These are phyloP conservation scores for Tuber microsphaerosporum DNA, from an alignment of 495 filamentous ascomycete genomes.

Conservation along the genomic window DNA sequence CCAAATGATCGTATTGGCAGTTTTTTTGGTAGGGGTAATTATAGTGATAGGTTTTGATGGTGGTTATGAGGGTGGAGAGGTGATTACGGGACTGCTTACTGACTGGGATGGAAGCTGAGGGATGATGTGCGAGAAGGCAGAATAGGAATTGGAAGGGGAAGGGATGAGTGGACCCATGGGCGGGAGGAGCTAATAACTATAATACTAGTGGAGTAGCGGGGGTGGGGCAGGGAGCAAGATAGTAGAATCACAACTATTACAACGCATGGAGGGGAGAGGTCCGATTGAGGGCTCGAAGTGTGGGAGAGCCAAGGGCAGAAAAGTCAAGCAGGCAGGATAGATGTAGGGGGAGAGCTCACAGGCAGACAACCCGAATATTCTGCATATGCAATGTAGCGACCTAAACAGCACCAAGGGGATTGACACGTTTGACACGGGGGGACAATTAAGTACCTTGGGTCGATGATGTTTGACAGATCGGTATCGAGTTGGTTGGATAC, in stretches of 20 bases:
- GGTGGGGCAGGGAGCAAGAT: constrained; percentile 34
- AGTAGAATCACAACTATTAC: constrained; percentile 35
- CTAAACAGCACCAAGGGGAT: constrained; percentile 32
- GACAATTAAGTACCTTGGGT: constrained; percentile 29
- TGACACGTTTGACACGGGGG: constrained; percentile 37
- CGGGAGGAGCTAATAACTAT: constrained; percentile 18
- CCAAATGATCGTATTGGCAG: constrained; percentile 11
- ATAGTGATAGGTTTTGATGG: constrained; percentile 18
- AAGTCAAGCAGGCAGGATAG: constrained; percentile 8
- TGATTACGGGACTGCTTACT: neutral
- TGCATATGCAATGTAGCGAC: constrained; percentile 29
- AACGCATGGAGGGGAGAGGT: constrained; percentile 32
- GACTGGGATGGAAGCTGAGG: neutral
- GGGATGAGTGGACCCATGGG: constrained; percentile 6
- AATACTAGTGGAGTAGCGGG: constrained; percentile 4
- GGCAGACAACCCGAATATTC: neutral
- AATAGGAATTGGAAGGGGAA: constrained; percentile 13
- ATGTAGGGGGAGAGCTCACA: constrained; percentile 13
- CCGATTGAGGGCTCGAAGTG: constrained; percentile 22
- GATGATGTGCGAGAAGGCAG: constrained; percentile 12
- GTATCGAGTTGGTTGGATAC: constrained; percentile 24
- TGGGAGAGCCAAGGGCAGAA: neutral
- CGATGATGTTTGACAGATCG: constrained; percentile 37
- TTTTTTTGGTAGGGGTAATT: constrained; percentile 7
- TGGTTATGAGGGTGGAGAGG: neutral